phyloP scores from a whole-genome alignment of 805 yeast species.

The Ogataea dorogensis region DNA sequence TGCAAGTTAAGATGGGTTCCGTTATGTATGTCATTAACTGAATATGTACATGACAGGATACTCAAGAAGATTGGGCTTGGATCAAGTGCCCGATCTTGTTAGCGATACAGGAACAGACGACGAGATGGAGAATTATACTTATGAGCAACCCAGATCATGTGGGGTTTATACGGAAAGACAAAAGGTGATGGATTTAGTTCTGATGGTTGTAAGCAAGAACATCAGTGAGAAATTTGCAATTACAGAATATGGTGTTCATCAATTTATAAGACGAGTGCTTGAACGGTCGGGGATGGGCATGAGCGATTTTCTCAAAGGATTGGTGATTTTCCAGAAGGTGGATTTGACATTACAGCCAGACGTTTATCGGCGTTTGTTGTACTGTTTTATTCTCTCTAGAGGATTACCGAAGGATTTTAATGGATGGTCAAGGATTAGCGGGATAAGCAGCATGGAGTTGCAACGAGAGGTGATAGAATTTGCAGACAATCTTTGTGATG shows the following conservation, averaged over 20 bases:
- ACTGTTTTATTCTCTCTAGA: conserved; percentile 5
- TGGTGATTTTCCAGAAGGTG: conserved; percentile 3
- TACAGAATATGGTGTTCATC: conserved; percentile 1
- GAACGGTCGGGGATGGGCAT: conserved; percentile 6
- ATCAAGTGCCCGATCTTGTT: conserved; percentile 12
- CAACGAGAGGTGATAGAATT: conserved; percentile 2
- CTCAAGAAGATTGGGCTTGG: conserved; percentile 3
- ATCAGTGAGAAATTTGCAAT: conserved; percentile 2
- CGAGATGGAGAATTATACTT: conserved; percentile 5
- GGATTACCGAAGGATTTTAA: conserved; percentile 8
- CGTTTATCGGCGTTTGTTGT: conserved; percentile 5
- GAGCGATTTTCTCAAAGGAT: conserved; percentile 4
- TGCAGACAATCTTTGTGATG: conserved; percentile 1
- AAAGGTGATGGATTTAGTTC: conserved; percentile 5
- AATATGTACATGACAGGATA: conserved; percentile 3
- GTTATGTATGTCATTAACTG: conserved; percentile 6
- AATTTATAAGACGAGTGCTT: conserved; percentile 5
- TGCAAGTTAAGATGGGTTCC: conserved; percentile 8
- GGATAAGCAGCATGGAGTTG: conserved; percentile 4
- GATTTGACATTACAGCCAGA: too few relatives aligned
- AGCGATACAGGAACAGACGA: conserved; percentile 14
- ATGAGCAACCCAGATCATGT: conserved; percentile 6
- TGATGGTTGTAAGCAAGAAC: conserved; percentile 4
- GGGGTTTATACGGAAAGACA: conserved; percentile 5
- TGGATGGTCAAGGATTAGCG: conserved; percentile 11